Base-by-base conservation (phyloP, 179 eudicot genomes). In the Silene noctiflora region DNA sequence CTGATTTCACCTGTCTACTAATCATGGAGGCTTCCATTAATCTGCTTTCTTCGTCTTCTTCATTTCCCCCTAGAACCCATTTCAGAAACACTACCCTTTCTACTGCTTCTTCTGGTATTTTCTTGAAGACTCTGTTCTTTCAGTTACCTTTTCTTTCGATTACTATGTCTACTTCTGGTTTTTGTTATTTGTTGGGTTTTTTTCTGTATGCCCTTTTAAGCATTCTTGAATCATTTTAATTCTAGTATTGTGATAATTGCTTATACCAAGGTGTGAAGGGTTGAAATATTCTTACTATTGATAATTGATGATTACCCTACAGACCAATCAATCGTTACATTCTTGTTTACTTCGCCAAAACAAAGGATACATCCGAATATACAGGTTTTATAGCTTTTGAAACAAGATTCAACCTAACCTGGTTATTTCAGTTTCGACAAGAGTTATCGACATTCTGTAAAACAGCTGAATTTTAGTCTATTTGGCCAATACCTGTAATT, bases 11-110 rank as follows among this genome's bases (percentile, higher is more conserved):
- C 6, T 9, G 3, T 39, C 14, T 39, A 13, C 9, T 4, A 67
- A 35, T n/a, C 27, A 91, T 88, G 96, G 96, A 91, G 77, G 84
- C 88, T 56, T 86, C 90, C 62, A 87, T 83, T 76, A 88, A 82
- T 85, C 78, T 89, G 77, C 82, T 91, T 66, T 84, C 90, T 83
- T 85, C 93, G 68, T 81, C 93, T 62, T 85, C 89, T 53, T 81
- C 89, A 35, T 74, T 88, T 73, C 83, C 87, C 61, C 80, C 80
- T 3, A 80, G 84, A 70, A 76, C 85, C 80, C 82, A 80, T 56
- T 75, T 81, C 78, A 84, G 87, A 22, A 85, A 76, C 69, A 61
- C 69, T 42, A 51, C 82, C 68, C 62, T 81, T 75, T 79, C 87
- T 67, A 79, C 87, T 66, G 77, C 89, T 75, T 82, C 89, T 60